Conservation (phyloP, 2,329 filamentous ascomycete genomes). For the Didymosphaeria variabile region DNA sequence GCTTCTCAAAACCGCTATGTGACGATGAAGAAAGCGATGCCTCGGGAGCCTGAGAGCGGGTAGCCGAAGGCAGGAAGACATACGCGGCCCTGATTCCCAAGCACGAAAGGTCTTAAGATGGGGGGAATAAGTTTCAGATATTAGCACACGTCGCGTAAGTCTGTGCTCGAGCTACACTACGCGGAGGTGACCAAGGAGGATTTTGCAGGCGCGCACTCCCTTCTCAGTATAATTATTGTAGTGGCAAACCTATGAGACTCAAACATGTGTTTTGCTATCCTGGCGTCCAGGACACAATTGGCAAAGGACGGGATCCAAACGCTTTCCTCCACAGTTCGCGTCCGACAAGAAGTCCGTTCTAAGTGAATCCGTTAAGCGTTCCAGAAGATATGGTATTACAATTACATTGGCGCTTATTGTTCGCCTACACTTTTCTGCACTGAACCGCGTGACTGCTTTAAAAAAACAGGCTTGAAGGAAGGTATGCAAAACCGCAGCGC, state of each 20-base stretch:
- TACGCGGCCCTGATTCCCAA: slow-evolving; percentile 24
- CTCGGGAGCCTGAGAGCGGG: slow-evolving; percentile 6
- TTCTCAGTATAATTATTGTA: not conserved
- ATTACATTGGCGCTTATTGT: slow-evolving; percentile 12
- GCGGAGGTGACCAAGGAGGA: not conserved
- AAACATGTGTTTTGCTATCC: not conserved
- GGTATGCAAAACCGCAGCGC: slow-evolving; percentile 16
- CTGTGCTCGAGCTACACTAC: slow-evolving; percentile 24
- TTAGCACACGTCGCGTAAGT: slow-evolving; percentile 20
- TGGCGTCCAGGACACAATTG: not conserved
- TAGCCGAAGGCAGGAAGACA: slow-evolving; percentile 9
- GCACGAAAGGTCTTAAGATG: slow-evolving; percentile 28
- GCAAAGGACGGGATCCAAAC: not conserved
- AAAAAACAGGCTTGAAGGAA: slow-evolving; percentile 2
- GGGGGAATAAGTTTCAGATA: slow-evolving; percentile 29
- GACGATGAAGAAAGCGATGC: not conserved
- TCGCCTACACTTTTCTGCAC: slow-evolving; percentile 7
- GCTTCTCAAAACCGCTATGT: slow-evolving; percentile 14
- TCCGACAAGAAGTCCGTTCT: not conserved
- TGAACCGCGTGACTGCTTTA: slow-evolving; percentile 7
- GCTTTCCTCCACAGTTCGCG: not conserved
- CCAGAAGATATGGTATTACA: slow-evolving; percentile 3
- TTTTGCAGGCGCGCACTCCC: not conserved
- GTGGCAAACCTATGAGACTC: no score
- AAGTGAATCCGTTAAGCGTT: not conserved